Evolutionary conservation across 495 filamentous ascomycete species (phyloP).

Genomic region (Halenospora varia): DNA sequence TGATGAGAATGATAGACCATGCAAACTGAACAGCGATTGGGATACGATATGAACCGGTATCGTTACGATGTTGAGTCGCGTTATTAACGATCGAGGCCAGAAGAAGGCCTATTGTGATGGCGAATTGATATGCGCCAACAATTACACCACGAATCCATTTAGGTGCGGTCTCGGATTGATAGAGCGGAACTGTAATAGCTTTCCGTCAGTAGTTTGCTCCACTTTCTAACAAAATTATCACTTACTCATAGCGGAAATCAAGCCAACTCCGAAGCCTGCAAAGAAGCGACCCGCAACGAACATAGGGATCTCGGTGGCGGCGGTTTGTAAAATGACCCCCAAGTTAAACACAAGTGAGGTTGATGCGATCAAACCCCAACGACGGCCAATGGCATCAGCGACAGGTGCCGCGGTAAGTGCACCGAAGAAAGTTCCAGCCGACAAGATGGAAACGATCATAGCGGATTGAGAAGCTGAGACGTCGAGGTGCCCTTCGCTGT

Average conservation of each 20-base stretch:
- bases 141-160: slow-evolving; percentile 85
- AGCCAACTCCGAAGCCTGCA: slow-evolving; percentile 77
- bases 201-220: background rate
- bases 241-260: slow-evolving; percentile 66
- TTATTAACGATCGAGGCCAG: slow-evolving; percentile 76
- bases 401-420: slow-evolving; percentile 66
- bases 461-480: slow-evolving; percentile 35
- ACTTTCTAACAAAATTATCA: too few species aligned
- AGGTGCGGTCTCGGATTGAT: slow-evolving; percentile 81
- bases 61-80: slow-evolving; percentile 56
- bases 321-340: slow-evolving; percentile 76
- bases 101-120: slow-evolving; percentile 82
- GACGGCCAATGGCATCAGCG: slow-evolving; percentile 73
- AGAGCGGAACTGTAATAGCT: slow-evolving; percentile 60
- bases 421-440: slow-evolving; percentile 84
- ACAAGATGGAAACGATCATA: slow-evolving; percentile 78
- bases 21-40: slow-evolving; percentile 77
- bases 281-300: slow-evolving; percentile 76
- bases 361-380: slow-evolving; percentile 60
- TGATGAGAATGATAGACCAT: slow-evolving; percentile 72
- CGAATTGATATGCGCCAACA: slow-evolving; percentile 79
- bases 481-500: background rate
- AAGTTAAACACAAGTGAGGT: slow-evolving; percentile 66
- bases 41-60: slow-evolving; percentile 74
- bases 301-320: slow-evolving; percentile 58